Evolutionary conservation across 2,329 filamentous ascomycete species (phyloP), one percentile per base, ranked within the genome.

Genomic region (Onygenales sp.): DNA sequence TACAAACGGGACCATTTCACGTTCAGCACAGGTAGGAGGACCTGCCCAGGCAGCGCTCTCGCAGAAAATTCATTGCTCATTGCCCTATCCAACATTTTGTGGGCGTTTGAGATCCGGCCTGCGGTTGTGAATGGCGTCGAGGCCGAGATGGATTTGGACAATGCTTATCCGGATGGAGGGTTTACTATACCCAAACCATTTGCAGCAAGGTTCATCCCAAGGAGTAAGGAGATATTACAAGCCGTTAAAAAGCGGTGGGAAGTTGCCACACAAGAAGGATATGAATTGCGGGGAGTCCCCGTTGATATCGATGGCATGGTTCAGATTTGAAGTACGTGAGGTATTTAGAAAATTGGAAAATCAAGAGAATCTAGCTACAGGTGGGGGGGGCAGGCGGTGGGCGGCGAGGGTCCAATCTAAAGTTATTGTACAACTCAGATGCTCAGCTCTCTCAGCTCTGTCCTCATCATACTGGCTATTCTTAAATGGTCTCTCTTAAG

Each of bases 171-270:
- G 53, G 48, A 61, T 2, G 67, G 63, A 0, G 61, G 54, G 32
- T 67, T 63, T 55, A 69, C 64, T 1, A 57, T 66, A 37, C 62
- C 68, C 2, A 71, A 66, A 56, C 59, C 61, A 4, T 72, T 62
- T 53, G 55, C 52, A 32, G 58, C 60, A 6, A 53, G 61, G 11
- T 64, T 65, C 49, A 49, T 65, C 13, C 56, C 62, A 3, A 59
- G 67, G 39, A 60, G 56, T 49, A 58, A 62, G 42, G 55, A 65
- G 27, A 53, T 57, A 6, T 49, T 55, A 17, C 31, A 53, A 7
- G 58, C 61, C 2, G 53, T 71, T 17, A 53, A 57, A 48, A 57
- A 58, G 14, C 62, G 69, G 51, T 67, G 60, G 52, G 53, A 54
- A 34, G 57, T 59, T 11, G 65, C 65, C 34, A 60, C 52, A 51